A percentile compares a stretch with the other conserved stretches of the same genome.
Evolutionary conservation across 306 rosid genomes (phyloP).

Genomic region (Gillenia trifoliata): DNA sequence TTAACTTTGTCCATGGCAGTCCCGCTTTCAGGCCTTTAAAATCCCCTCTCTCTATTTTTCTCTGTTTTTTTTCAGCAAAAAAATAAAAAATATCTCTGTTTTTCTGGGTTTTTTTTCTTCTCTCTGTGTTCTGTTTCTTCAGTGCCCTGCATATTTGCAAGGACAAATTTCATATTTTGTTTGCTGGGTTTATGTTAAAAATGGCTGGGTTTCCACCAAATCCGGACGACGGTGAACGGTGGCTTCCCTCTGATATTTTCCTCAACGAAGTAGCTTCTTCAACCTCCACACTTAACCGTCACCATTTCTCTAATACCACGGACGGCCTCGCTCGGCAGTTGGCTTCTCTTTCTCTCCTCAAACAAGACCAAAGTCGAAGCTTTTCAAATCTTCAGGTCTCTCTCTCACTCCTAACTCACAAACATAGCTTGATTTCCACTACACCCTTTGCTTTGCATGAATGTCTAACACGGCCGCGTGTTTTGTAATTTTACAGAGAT

Average conservation of each 20-base stretch:
- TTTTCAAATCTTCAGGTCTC: no score
- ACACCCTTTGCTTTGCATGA: constrained; percentile 14
- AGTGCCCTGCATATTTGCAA: not conserved
- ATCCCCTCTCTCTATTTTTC: not conserved
- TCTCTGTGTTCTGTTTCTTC: no score
- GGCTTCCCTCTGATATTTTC: constrained; percentile 29
- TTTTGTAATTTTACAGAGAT: not conserved
- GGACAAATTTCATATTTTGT: not conserved
- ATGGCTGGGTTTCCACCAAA: constrained; percentile 29
- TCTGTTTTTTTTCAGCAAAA: no score
- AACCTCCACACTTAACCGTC: not conserved
- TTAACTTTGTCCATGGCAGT: not conserved
- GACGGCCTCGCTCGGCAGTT: constrained; percentile 11
- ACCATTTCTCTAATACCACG: not conserved
- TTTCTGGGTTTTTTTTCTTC: not conserved
- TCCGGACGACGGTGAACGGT: constrained; percentile 10
- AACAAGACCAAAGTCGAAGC: not conserved
- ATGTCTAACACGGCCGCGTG: not conserved
- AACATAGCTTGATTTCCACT: not conserved
- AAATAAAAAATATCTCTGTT: no score
- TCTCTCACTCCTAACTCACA: not conserved
- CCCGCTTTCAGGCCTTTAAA: constrained; percentile 9
- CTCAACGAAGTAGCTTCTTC: constrained; percentile 8
- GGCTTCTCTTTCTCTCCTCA: constrained; percentile 24
- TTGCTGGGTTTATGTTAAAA: not conserved